Evolutionary conservation across 768 basidiomycete genomes (phyloP).

Genomic region (Suillus ampliporus): DNA sequence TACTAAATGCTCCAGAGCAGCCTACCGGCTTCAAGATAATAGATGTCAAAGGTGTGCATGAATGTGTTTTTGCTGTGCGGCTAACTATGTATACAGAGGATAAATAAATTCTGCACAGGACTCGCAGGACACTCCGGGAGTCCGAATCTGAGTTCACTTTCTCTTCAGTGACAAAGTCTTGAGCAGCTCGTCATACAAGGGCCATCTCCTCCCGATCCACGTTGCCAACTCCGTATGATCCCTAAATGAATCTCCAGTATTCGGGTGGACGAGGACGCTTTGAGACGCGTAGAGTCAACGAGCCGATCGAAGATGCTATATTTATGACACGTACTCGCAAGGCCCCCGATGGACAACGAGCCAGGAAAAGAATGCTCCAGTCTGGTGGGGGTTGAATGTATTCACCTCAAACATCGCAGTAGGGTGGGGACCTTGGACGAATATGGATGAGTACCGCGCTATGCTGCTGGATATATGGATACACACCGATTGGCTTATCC

Average conservation of each 20-base stretch:
- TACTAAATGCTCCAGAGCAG: neutral
- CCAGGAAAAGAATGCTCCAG: constrained; percentile 72
- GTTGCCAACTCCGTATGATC: constrained; percentile 69
- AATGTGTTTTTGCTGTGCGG: too few species aligned
- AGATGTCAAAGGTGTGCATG: too few species aligned
- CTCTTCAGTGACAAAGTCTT: too few species aligned
- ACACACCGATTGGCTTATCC: constrained; percentile 65
- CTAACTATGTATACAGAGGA: too few species aligned
- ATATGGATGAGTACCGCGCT: neutral
- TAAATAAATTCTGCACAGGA: too few species aligned
- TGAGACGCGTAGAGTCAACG: constrained; percentile 6
- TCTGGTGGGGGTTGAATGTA: constrained; percentile 68
- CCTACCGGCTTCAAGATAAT: too few species aligned
- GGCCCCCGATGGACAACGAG: constrained; percentile 71
- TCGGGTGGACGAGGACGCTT: constrained; percentile 75
- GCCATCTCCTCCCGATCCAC: constrained; percentile 60
- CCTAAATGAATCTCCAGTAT: constrained; percentile 57
- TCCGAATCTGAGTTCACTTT: too few species aligned
- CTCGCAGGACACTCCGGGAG: too few species aligned
- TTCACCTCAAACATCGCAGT: constrained; percentile 77
- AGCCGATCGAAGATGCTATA: neutral
- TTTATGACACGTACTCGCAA: constrained; percentile 60
- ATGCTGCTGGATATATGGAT: neutral
- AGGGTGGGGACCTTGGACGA: constrained; percentile 62
- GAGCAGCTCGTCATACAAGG: too few species aligned